phyloP scores from a whole-genome alignment of 1,284 basidiomycete genomes.

The Rhodotorula mucilaginosa region DNA sequence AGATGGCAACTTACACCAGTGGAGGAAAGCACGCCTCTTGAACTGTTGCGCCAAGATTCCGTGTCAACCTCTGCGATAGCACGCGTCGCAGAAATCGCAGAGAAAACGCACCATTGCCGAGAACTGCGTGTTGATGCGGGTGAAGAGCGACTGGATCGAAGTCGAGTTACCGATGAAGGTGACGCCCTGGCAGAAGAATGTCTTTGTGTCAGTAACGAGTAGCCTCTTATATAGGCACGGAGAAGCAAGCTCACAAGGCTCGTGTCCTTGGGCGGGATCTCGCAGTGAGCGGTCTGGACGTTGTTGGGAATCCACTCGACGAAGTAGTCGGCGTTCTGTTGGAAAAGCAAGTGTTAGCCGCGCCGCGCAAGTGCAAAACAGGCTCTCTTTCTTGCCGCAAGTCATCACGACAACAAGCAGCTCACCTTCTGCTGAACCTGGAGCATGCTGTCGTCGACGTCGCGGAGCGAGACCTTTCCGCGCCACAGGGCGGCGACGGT shows the following conservation, averaged over 20 bases:
- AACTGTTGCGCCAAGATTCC: conserved; percentile 52
- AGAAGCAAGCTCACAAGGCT: conserved; percentile 62
- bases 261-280: conserved; percentile 85
- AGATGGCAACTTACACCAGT: conserved; percentile 57
- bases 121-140: conserved; percentile 85
- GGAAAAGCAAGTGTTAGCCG: not conserved
- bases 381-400: not conserved
- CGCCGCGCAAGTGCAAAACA: not conserved
- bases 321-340: conserved; percentile 61
- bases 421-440: conserved; percentile 82
- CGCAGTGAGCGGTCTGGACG: conserved; percentile 91
- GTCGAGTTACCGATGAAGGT: conserved; percentile 96
- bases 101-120: conserved; percentile 78
- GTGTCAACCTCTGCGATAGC: no score
- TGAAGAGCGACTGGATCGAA: conserved; percentile 95
- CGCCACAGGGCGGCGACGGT: conserved; percentile 96
- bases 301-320: conserved; percentile 99
- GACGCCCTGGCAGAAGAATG: conserved; percentile 50
- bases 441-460: conserved; percentile 93
- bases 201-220: not conserved
- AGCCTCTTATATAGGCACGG: no score
- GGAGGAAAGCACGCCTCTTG: conserved; percentile 90
- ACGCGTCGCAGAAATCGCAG: not conserved
- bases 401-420: no score
- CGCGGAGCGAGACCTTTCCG: conserved; percentile 98